These are phyloP conservation scores for Cryphonectria naterciae DNA, from an alignment of 2,329 filamentous ascomycete species.

Conservation along the genomic window DNA sequence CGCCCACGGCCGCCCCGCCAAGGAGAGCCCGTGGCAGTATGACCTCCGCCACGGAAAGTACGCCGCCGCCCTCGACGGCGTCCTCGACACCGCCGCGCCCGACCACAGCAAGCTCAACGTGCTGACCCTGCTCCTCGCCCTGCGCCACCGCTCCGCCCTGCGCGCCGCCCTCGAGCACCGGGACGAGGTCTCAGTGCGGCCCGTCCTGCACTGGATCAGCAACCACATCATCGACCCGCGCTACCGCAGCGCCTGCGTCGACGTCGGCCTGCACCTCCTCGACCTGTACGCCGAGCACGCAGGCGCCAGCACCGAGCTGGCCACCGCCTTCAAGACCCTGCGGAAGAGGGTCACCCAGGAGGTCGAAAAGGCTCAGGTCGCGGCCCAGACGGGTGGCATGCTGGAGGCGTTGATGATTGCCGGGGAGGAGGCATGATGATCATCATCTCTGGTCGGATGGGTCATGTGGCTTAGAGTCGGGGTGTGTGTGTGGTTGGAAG, in stretches of 20 bases:
- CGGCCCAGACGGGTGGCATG: conserved; percentile 85
- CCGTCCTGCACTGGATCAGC: conserved; percentile 81
- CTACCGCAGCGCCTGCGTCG: conserved; percentile 79
- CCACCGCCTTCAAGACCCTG: conserved; percentile 69
- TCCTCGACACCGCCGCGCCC: conserved; percentile 59
- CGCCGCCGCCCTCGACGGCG: conserved; percentile 75
- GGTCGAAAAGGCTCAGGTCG: conserved; percentile 82
- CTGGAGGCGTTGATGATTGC: conserved; percentile 69
- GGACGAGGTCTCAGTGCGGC: conserved; percentile 80
- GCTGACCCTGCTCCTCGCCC: conserved; percentile 78
- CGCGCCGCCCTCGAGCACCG: conserved; percentile 78
- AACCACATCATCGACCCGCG: conserved; percentile 82
- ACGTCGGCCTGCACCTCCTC: conserved; percentile 79
- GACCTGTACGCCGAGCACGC: conserved; percentile 87
- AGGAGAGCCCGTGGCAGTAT: conserved; percentile 77
- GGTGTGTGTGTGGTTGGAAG: not conserved
- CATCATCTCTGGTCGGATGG: not conserved
- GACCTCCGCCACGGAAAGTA: conserved; percentile 81
- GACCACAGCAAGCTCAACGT: conserved; percentile 65
- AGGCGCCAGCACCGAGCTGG: conserved; percentile 73
- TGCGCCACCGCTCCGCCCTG: conserved; percentile 86
- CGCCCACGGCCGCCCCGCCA: conserved; percentile 49
- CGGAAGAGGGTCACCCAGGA: conserved; percentile 73
- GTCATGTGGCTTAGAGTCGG: not conserved
- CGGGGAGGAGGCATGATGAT: conserved; percentile 22